These are phyloP conservation scores for Fusarium anthophilum DNA, from an alignment of 2,329 filamentous ascomycete species.

Conservation along the genomic window DNA sequence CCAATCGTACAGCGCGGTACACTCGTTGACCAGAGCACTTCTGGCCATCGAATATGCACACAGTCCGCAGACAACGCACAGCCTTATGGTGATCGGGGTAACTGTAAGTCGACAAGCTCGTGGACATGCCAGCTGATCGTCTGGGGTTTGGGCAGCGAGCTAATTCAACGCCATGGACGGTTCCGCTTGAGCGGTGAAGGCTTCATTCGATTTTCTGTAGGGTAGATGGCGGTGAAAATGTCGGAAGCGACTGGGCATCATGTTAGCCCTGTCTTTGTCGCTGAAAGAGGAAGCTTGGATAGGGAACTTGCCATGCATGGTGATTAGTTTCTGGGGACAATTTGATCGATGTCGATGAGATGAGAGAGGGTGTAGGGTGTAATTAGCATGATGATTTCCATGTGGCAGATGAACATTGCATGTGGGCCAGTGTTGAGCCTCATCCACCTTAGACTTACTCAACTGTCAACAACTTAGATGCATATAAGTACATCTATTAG, in stretches of 20 bases:
- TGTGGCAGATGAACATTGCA: not conserved
- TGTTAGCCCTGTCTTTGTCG: conserved; percentile 12
- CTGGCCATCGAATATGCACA: conserved; percentile 8
- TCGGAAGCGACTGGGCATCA: conserved; percentile 14
- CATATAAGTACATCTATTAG: not conserved
- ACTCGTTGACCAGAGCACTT: conserved; percentile 23
- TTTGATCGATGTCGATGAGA: not conserved
- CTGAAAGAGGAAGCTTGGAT: conserved; percentile 12
- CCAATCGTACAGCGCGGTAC: conserved; percentile 12
- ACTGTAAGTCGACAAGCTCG: conserved; percentile 22
- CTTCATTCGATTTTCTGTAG: conserved; percentile 28
- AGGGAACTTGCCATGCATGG: conserved; percentile 8
- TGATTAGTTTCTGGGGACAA: not conserved
- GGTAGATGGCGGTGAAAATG: conserved; percentile 42
- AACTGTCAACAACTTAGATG: not conserved
- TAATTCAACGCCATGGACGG: conserved; percentile 28
- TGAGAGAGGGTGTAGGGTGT: not conserved
- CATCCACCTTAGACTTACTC: not conserved
- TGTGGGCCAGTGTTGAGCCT: conserved; percentile 21
- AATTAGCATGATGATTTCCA: not conserved
- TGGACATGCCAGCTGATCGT: conserved; percentile 38
- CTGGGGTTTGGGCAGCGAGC: conserved; percentile 36
- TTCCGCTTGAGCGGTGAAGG: conserved; percentile 40
- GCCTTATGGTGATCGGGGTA: conserved; percentile 11
- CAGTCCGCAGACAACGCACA: conserved; percentile 11